Evolutionary conservation across 2,329 filamentous ascomycete genomes (phyloP).

Genomic region (Fusarium paranaense): DNA sequence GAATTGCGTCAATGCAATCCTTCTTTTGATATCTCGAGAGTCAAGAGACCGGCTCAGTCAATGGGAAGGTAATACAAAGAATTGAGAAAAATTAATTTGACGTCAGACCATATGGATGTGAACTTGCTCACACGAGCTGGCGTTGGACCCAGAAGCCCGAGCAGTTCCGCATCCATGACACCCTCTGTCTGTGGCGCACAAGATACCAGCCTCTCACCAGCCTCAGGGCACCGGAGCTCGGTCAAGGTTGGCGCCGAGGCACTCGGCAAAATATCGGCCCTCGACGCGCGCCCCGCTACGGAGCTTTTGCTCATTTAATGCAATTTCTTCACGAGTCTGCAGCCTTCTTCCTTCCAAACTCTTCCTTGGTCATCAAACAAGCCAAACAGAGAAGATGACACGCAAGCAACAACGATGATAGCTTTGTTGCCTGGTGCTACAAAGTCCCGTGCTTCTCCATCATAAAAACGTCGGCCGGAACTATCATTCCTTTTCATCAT

Average conservation of each 20-base stretch:
- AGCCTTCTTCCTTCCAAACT: conserved; percentile 33
- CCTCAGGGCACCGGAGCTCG: conserved; percentile 7
- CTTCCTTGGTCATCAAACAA: conserved; percentile 37
- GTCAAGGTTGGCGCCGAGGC: neutral
- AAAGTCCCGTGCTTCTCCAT: conserved; percentile 35
- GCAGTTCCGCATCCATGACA: conserved; percentile 37
- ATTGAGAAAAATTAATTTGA: conserved; percentile 7
- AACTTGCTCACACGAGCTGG: conserved; percentile 26
- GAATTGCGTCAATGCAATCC: neutral
- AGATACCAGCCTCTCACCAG: conserved; percentile 20
- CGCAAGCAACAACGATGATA: conserved; percentile 50
- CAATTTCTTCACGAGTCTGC: conserved; percentile 31
- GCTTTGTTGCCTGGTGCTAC: conserved; percentile 44
- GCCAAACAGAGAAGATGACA: conserved; percentile 47
- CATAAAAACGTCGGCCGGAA: conserved; percentile 30
- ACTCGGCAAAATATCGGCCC: conserved; percentile 31
- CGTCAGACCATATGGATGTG: conserved; percentile 28
- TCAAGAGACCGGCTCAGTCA: neutral
- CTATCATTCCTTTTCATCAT: conserved; percentile 10
- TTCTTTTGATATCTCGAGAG: neutral
- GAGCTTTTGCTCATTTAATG: conserved; percentile 38
- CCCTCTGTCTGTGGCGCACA: conserved; percentile 20
- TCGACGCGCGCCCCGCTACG: conserved; percentile 38
- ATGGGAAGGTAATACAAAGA: conserved; percentile 1
- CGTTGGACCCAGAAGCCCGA: conserved; percentile 21